Evolutionary conservation across 176 grass and related monocot genomes (phyloP).

Genomic region (Eragrostis nindensis): DNA sequence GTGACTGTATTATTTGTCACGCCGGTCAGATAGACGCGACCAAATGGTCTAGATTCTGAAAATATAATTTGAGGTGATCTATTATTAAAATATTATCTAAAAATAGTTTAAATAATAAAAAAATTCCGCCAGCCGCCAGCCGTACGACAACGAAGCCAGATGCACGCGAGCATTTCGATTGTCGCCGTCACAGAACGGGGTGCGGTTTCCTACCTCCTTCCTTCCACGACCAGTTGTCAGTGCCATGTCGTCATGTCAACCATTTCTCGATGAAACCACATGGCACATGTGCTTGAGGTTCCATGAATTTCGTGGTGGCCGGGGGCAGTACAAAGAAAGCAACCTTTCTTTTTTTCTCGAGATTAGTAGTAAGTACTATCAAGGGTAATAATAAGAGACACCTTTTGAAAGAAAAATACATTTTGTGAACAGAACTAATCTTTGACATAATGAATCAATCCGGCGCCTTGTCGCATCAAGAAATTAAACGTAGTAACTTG

Average conservation of each 20-base stretch:
- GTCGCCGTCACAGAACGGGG: neutral
- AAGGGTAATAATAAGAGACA: neutral
- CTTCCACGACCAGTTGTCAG: neutral
- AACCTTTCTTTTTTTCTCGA: neutral
- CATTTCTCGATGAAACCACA: neutral
- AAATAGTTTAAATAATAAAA: too few species aligned
- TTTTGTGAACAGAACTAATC: neutral
- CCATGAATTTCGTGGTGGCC: too few species aligned
- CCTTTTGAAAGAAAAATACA: neutral
- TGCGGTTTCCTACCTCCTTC: neutral
- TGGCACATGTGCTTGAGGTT: neutral
- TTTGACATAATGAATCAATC: neutral
- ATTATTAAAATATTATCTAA: too few species aligned
- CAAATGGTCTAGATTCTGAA: too few species aligned
- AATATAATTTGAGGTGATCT: too few species aligned
- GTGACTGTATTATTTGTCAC: too few species aligned
- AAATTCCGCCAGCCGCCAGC: neutral
- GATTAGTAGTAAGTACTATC: neutral
- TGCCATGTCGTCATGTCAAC: neutral
- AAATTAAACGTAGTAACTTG: neutral
- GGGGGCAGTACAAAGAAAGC: neutral
- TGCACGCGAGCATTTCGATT: neutral
- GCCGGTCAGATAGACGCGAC: too few species aligned
- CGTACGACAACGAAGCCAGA: neutral
- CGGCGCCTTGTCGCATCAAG: neutral